Percentiles rank a stretch among this genome's conserved stretches.
Evolutionary conservation across 768 basidiomycete species (phyloP).

Genomic region (Calocybe indica): DNA sequence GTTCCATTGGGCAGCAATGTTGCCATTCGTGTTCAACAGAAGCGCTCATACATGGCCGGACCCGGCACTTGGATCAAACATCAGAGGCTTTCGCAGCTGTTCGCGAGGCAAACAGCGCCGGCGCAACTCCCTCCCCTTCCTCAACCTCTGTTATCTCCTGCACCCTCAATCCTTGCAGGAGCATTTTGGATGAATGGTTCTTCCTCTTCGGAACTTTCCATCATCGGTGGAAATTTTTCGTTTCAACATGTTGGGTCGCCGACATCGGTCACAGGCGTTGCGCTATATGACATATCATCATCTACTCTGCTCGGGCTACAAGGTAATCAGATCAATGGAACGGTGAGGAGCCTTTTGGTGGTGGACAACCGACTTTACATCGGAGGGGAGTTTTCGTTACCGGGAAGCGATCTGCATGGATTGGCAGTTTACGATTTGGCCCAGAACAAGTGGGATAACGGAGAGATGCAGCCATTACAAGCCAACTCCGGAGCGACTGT

Average conservation of each 20-base stretch:
- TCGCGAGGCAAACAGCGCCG: constrained; percentile 47
- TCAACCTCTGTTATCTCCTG: constrained; percentile 43
- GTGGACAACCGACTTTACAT: constrained; percentile 66
- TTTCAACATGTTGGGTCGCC: constrained; percentile 37
- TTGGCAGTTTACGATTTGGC: constrained; percentile 79
- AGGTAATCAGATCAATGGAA: constrained; percentile 65
- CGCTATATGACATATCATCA: constrained; percentile 59
- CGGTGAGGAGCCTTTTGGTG: constrained; percentile 73
- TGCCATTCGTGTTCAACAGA: no score
- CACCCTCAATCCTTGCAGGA: constrained; percentile 81
- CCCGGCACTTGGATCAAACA: constrained; percentile 45
- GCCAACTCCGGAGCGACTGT: constrained; percentile 45
- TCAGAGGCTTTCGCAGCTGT: constrained; percentile 35
- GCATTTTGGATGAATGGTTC: constrained; percentile 85
- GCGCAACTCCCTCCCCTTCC: constrained; percentile 48
- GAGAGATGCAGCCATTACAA: constrained; percentile 56
- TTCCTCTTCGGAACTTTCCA: constrained; percentile 54
- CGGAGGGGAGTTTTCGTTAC: constrained; percentile 76
- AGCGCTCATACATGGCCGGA: constrained; percentile 11
- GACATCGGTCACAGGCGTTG: constrained; percentile 47
- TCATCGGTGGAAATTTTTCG: constrained; percentile 90
- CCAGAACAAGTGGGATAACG: constrained; percentile 54
- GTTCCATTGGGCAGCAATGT: constrained; percentile 43
- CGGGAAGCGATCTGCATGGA: constrained; percentile 52
- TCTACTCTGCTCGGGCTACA: constrained; percentile 45